Base-by-base conservation (phyloP, 257 asterid species). In the Handroanthus guayacan region DNA sequence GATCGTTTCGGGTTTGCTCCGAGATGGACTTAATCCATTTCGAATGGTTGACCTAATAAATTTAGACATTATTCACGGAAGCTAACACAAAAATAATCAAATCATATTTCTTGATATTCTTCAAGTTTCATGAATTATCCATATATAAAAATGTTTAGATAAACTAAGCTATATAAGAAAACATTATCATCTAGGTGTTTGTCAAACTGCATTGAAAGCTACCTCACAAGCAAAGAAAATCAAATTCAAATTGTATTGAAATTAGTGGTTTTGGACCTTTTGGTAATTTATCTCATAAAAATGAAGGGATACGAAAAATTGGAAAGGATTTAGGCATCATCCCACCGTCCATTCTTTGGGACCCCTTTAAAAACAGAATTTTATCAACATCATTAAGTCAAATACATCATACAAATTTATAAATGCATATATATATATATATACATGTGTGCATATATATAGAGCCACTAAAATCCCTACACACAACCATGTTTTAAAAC, bases 131-230 rank as follows among this genome's bases (percentile, higher is more conserved):
- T 20, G 62, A 6, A 58, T 25, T 18, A 67, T 10, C 12, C 43
- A 58, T 52, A 6, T 14, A 70, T 12, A 71, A 16, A 7, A 25
- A 16, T 37, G 36, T 54, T 63, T 36, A 18, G 67, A 38, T 63
- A 62, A 45, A 44, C 61, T 58, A 43, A 6, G 50, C 50, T 58
- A 16, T 52, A 6, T 38, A 20, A 41, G 2, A 73, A 61, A 45
- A 68, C 70, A 67, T 79, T 66, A 58, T 73, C 61, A 66, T 79
- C 55, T 50, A 7, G 8, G 13, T 36, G 5, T 37, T 55, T 74
- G 80, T 77, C 85, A 79, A 79, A 72, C 76, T 13, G 67, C 66
- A 13, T 57, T 75, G 78, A 79, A 69, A 82, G 64, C 48, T 41
- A 69, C 43, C 63, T 9, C n/a, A 71, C 43, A 48, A 50, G 76